Evolutionary conservation across 2,329 filamentous ascomycete genomes (phyloP), one percentile per base, ranked within the genome.

Genomic region (Fulvia fulva): DNA sequence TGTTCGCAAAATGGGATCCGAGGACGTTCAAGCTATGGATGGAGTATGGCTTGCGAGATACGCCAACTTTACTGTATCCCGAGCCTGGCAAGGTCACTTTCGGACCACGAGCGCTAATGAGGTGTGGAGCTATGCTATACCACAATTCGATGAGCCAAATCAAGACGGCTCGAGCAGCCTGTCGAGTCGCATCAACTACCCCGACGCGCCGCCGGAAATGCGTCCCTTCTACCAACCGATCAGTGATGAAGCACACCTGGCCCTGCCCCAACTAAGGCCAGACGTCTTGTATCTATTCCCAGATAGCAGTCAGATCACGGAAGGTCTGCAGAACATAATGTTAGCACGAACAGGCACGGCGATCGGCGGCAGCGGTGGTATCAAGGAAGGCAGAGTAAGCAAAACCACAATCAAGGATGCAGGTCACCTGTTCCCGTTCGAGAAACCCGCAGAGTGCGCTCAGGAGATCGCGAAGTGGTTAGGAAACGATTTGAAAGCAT

Each of bases 41-140:
- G 50, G 12, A 52, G n/a, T 41, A n/a, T 25, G 50, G 50, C 14
- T 30, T 52, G 7, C 30, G 50, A 32, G 50, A 41, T 19, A 52
- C 50, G 9, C 50, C 26, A 16, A 52, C 50, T 28, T 12, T 52
- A 22, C 50, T 52, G 19, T 22, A 37, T 37, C 26, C 50, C 5
- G 50, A 52, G 26, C 16, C 50, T 21, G 50, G 26, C 16, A 52
- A 52, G 22, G 50, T 52, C 28, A 52, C 50, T 19, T 16, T 52
- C 7, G 19, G 11, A 52, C 50, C 19, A 52, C 50, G n/a, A 52
- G 37, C 19, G 50, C 50, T 12, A 52, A 52, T 19, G 50, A 37
- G 25, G 28, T 5, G n/a, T 52, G 26, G 50, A 52, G 50, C 30
- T 34, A 52, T 30, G 50, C n/a, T 19, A 41, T 28, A 41, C 12